phyloP scores from a whole-genome alignment of 352 stramenopile genomes.

The Globisporangium cylindrosporum region DNA sequence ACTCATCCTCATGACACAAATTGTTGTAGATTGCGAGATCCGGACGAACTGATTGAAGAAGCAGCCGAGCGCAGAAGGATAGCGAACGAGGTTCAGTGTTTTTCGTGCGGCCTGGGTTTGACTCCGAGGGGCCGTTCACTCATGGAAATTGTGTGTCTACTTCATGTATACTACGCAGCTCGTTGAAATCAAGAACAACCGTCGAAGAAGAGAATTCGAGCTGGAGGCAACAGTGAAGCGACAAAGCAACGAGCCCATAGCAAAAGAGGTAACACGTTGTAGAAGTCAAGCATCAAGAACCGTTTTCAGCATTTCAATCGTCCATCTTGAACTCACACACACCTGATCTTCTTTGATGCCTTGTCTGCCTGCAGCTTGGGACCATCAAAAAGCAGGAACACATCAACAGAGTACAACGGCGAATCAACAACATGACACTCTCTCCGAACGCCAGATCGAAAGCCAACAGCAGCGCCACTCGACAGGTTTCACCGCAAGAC shows the following conservation, averaged over 20 bases:
- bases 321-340: background rate
- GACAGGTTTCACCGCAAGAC: slow-evolving; percentile 10
- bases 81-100: slow-evolving; percentile 24
- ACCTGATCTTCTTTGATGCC: background rate
- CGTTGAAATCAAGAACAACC: slow-evolving; percentile 5
- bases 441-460: background rate
- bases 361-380: background rate
- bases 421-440: slow-evolving; percentile 7
- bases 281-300: background rate
- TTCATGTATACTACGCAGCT: background rate
- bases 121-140: background rate
- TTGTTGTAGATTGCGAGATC: slow-evolving; percentile 23
- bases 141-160: background rate
- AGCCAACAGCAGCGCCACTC: background rate
- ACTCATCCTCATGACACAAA: background rate
- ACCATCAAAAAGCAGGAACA: slow-evolving; percentile 15
- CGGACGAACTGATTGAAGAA: slow-evolving; percentile 29
- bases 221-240: background rate
- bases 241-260: background rate
- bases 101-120: background rate
- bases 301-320: background rate
- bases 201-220: slow-evolving; percentile 8
- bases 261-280: background rate
- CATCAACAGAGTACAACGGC: slow-evolving; percentile 11
- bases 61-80: slow-evolving; percentile 24